phyloP scores from a whole-genome alignment of 2,329 filamentous ascomycete genomes.

The Colletotrichum nymphaeae region DNA sequence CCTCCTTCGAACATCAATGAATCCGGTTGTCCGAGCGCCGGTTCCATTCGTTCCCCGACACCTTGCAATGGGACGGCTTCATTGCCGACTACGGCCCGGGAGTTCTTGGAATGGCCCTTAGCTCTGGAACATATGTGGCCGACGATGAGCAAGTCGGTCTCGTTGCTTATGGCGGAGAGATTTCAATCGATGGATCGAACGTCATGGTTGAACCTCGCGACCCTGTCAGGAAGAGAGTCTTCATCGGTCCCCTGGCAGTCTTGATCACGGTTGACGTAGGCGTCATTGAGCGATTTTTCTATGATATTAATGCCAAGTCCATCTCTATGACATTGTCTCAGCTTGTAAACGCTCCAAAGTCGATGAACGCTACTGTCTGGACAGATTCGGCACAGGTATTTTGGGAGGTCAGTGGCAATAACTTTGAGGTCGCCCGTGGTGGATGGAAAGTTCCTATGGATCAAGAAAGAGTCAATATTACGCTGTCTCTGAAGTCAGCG shows the following conservation, averaged over 20 bases:
- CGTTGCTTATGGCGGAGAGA: conserved; percentile 59
- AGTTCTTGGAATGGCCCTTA: conserved; percentile 63
- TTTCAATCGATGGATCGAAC: conserved; percentile 39
- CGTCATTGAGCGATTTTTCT: conserved; percentile 51
- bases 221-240: conserved; percentile 58
- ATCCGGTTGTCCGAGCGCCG: conserved; percentile 64
- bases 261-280: conserved; percentile 56
- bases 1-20: conserved; percentile 67
- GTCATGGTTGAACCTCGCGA: conserved; percentile 55
- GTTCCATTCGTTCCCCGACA: conserved; percentile 67
- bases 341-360: conserved; percentile 40
- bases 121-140: conserved; percentile 61
- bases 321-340: conserved; percentile 47
- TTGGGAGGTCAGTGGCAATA: too few species aligned
- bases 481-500: too few species aligned
- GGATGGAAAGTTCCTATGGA: too few species aligned
- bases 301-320: conserved; percentile 38
- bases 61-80: conserved; percentile 66
- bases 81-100: conserved; percentile 68
- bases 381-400: conserved; percentile 38
- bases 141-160: conserved; percentile 56
- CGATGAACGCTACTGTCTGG: conserved; percentile 48
- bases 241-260: conserved; percentile 57
- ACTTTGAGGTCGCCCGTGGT: too few species aligned
- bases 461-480: too few species aligned